Evolutionary conservation across 208 protist species (phyloP).

Genomic region (Trypanosoma mega): DNA sequence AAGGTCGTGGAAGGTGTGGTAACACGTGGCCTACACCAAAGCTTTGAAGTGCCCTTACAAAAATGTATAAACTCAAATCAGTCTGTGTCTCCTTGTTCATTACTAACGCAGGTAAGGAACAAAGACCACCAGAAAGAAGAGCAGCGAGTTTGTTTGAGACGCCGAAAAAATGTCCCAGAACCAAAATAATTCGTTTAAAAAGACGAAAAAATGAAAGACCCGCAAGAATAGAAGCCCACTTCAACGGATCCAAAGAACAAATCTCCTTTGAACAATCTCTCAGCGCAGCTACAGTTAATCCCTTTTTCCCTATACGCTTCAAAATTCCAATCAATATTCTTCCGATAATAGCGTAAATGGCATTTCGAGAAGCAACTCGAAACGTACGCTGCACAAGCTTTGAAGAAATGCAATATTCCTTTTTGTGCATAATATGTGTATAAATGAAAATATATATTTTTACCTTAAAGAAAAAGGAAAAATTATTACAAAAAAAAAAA

Average conservation of each 20-base stretch:
- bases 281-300: slow-evolving; percentile 34
- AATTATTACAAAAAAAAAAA: slow-evolving; percentile 25
- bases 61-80: slow-evolving; percentile 77
- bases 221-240: slow-evolving; percentile 69
- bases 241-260: slow-evolving; percentile 74
- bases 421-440: not conserved
- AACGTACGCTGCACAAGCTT: slow-evolving; percentile 1
- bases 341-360: slow-evolving; percentile 50
- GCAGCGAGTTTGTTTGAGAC: slow-evolving; percentile 46
- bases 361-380: slow-evolving; percentile 58
- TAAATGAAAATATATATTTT: not conserved
- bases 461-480: slow-evolving; percentile 14
- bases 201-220: slow-evolving; percentile 76
- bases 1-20: slow-evolving; percentile 39
- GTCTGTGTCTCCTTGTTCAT: slow-evolving; percentile 75
- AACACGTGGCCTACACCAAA: slow-evolving; percentile 63
- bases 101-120: slow-evolving; percentile 61
- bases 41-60: slow-evolving; percentile 70
- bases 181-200: slow-evolving; percentile 42
- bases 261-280: slow-evolving; percentile 47
- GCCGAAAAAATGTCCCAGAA: slow-evolving; percentile 21
- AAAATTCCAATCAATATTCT: slow-evolving; percentile 66
- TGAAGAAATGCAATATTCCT: not conserved
- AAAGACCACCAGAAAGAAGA: slow-evolving; percentile 58
- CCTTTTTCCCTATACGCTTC: slow-evolving; percentile 58